These are phyloP conservation scores for Tieghemostelium lacteum DNA, from an alignment of 78 protist species.

Conservation along the genomic window DNA sequence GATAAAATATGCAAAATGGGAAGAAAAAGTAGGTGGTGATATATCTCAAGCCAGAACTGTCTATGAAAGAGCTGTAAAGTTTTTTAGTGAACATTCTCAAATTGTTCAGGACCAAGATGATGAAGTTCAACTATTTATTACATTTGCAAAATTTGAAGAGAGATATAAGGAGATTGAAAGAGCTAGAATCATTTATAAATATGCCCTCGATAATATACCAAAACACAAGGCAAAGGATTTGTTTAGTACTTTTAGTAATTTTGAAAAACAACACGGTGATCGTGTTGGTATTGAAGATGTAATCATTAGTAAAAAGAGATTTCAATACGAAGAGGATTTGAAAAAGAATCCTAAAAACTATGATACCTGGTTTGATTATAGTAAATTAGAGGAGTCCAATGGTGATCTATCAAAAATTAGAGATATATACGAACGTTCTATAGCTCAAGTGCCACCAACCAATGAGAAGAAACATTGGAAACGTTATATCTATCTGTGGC, in stretches of 20 bases:
- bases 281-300: conserved; percentile 94
- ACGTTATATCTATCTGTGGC: conserved; percentile 98
- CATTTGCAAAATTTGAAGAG: conserved; percentile 96
- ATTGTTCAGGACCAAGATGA: no score
- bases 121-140: conserved; percentile 87
- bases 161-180: conserved; percentile 88
- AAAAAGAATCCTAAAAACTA: conserved; percentile 87
- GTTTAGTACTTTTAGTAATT: conserved; percentile 80
- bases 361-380: conserved; percentile 98
- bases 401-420: conserved; percentile 85
- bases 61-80: conserved; percentile 61
- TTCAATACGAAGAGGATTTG: conserved; percentile 94
- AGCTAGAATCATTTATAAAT: conserved; percentile 94
- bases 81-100: conserved; percentile 86
- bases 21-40: conserved; percentile 84
- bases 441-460: conserved; percentile 94
- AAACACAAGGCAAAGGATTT: conserved; percentile 87
- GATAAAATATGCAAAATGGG: conserved; percentile 94
- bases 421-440: conserved; percentile 98
- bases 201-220: conserved; percentile 92
- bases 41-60: conserved; percentile 39
- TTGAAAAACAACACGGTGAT: conserved; percentile 95
- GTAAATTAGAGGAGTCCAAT: conserved; percentile 92
- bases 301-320: conserved; percentile 84
- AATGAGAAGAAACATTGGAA: conserved; percentile 94